Percentiles rank a stretch among this genome's conserved stretches.
Evolutionary conservation across 805 yeast species (phyloP).

Genomic region (Hanseniaspora jakobsenii): DNA sequence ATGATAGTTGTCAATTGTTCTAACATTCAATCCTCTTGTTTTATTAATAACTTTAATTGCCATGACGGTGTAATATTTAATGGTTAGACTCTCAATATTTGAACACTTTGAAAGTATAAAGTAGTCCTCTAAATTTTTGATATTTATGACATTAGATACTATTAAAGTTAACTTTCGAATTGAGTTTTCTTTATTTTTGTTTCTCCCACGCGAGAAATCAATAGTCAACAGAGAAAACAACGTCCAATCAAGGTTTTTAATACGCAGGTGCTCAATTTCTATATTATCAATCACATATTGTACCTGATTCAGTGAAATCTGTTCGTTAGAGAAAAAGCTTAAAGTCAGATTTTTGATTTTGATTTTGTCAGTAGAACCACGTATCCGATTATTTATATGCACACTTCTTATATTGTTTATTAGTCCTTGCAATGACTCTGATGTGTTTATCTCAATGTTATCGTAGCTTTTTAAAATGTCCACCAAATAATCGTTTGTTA

Average conservation of each 20-base stretch:
- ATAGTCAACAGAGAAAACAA: not conserved
- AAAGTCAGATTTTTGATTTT: not conserved
- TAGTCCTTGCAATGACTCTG: not conserved
- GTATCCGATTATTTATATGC: too few relatives aligned
- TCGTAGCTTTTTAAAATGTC: not conserved
- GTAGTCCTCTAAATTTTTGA: not conserved
- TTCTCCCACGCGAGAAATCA: not conserved
- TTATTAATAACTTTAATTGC: conserved; percentile 1
- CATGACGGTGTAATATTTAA: conserved; percentile 2
- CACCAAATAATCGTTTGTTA: not conserved
- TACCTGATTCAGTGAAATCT: not conserved
- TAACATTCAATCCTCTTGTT: not conserved
- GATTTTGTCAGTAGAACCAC: not conserved
- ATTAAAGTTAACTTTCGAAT: not conserved
- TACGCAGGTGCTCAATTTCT: not conserved
- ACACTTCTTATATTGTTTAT: not conserved
- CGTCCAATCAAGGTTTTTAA: conserved; percentile 5
- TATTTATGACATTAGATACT: conserved; percentile 8
- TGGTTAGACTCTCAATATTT: not conserved
- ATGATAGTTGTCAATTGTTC: not conserved
- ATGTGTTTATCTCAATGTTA: not conserved
- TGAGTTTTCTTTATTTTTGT: not conserved
- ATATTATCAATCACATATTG: not conserved
- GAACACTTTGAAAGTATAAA: not conserved
- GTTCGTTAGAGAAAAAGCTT: not conserved